Conservation (phyloP, 495 filamentous ascomycete genomes). For the Lentithecium fluviatile region DNA sequence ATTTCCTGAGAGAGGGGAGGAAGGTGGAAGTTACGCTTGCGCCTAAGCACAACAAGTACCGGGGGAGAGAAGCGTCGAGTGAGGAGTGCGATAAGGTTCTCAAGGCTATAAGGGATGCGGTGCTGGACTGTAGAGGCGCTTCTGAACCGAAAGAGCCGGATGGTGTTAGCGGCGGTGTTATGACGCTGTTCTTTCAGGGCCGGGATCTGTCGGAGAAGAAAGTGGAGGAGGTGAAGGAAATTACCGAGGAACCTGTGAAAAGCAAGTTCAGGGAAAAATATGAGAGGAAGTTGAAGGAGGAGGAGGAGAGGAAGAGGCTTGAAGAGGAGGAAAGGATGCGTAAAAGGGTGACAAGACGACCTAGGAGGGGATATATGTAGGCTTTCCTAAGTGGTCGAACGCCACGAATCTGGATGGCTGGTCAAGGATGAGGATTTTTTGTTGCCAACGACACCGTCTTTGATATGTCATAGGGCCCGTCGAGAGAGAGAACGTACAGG, state of each 20-base stretch:
- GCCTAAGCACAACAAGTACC: slow-evolving; percentile 41
- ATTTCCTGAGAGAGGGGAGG: slow-evolving; percentile 42
- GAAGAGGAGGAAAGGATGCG: too few species aligned
- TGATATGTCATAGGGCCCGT: too few species aligned
- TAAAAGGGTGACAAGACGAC: too few species aligned
- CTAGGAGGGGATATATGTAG: too few species aligned
- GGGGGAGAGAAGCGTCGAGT: slow-evolving; percentile 36
- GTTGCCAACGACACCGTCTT: too few species aligned
- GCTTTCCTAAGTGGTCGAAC: too few species aligned
- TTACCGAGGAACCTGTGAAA: neutral
- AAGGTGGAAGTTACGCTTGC: slow-evolving; percentile 43
- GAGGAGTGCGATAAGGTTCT: slow-evolving; percentile 37
- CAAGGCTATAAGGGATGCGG: slow-evolving; percentile 27
- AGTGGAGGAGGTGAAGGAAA: neutral
- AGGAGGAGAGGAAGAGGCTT: too few species aligned
- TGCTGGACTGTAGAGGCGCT: slow-evolving; percentile 20
- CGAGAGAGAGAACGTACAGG: too few species aligned
- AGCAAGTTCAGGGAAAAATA: neutral
- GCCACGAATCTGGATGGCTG: too few species aligned
- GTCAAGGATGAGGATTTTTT: too few species aligned
- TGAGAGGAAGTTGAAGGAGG: too few species aligned
- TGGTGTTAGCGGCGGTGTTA: slow-evolving; percentile 39
- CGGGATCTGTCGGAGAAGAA: slow-evolving; percentile 14
- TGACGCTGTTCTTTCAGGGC: slow-evolving; percentile 39
- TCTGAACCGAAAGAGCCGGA: slow-evolving; percentile 36